Evolutionary conservation across 2,329 filamentous ascomycete genomes (phyloP), one percentile per base, ranked within the genome.

Genomic region (Basipetospora chlamydospora): DNA sequence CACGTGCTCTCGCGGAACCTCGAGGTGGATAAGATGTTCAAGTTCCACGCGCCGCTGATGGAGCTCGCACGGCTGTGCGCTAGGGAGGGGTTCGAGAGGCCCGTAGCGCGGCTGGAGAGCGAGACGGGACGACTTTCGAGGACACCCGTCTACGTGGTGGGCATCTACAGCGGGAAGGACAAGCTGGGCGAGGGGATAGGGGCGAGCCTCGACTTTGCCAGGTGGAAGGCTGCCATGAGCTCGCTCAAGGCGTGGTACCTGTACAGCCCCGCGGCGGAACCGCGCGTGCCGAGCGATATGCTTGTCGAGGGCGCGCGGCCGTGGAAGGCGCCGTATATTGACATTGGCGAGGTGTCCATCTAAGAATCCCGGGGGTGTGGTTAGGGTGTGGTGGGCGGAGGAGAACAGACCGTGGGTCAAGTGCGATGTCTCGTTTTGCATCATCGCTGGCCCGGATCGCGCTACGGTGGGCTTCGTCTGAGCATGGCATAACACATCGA

Each of bases 191-290:
- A 98, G 62, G 90, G 78, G n/a, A 70, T 77, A 15, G 90, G 82
- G 17, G 64, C 79, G 33, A 87, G 73, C 56, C 63, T 96, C 39
- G 68, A 85, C 45, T 73, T 85, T 49, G 88, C 82, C 22, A 74
- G 84, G 44, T 68, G 73, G 44, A 73, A 83, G 55, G 90, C 90
- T 15, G 76, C 83, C 26, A 87, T 92, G 50, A 78, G 80, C 43
- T 78, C 86, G 13, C 66, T 98, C 51, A 93, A 94, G 67, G 70
- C 79, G 5, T 98, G 90, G 90, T 98, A 98, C 58, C 66, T 98
- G 37, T 98, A 98, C 64, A 87, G 78, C 55, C 88, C 90, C 20
- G 65, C 69, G 39, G 60, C 66, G 46, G 60, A 73, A 44, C 70
- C 75, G 34, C 67, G 69, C 40, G 64, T 84, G 42, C 80, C 80